Percentiles rank a stretch among this genome's conserved stretches.
Conservation (phyloP, 768 basidiomycete species). For the Hericium erinaceus region DNA sequence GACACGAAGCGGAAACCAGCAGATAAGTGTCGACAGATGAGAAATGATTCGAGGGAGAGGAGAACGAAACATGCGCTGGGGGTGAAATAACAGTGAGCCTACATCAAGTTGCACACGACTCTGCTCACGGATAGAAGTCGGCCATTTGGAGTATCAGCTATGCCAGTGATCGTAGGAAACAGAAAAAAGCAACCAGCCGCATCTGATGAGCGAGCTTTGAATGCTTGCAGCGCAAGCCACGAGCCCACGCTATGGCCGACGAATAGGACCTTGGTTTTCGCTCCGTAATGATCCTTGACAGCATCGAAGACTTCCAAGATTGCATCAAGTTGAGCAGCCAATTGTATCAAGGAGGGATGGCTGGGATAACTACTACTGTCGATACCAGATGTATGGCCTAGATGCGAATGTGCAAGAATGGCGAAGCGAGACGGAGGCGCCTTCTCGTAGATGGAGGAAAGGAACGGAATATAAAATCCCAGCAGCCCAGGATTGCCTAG, state of each 20-base stretch:
- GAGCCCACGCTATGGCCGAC: constrained; percentile 65
- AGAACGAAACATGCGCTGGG: constrained; percentile 38
- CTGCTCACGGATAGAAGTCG: constrained; percentile 42
- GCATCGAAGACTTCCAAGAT: constrained; percentile 38
- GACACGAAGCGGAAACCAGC: constrained; percentile 29
- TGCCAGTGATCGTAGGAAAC: constrained; percentile 61
- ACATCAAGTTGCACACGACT: no score
- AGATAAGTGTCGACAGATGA: constrained; percentile 33
- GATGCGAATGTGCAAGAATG: constrained; percentile 44
- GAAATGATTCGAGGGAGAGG: constrained; percentile 37
- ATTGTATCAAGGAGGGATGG: not conserved
- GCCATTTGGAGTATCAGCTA: constrained; percentile 59
- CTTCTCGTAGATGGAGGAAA: constrained; percentile 36
- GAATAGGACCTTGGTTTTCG: constrained; percentile 33
- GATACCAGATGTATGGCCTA: constrained; percentile 25
- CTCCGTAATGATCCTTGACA: constrained; percentile 46
- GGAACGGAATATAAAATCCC: constrained; percentile 60
- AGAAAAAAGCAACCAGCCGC: constrained; percentile 45
- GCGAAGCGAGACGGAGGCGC: constrained; percentile 30
- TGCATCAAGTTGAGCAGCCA: constrained; percentile 7
- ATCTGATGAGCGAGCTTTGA: constrained; percentile 50
- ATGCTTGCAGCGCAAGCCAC: constrained; percentile 51
- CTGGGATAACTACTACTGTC: constrained; percentile 35
- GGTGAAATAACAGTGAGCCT: no score
- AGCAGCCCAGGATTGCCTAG: constrained; percentile 50